Evolutionary conservation across 2,329 filamentous ascomycete species (phyloP).

Genomic region (Kalaharituber pfeilii): DNA sequence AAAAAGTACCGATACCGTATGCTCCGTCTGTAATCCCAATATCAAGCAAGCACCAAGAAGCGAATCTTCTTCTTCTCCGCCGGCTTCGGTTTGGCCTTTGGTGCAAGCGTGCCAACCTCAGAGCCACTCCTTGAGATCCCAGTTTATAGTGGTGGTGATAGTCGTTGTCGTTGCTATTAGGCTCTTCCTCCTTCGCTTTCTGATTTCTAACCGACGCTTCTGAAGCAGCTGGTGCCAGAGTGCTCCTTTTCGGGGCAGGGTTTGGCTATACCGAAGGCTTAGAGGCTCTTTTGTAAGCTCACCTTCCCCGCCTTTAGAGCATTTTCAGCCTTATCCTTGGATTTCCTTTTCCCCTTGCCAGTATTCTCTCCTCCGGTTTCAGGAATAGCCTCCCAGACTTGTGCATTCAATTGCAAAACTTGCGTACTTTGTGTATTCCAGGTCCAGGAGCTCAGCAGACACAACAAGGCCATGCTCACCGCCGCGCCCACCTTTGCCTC

Average conservation of each 20-base stretch:
- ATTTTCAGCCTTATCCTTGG: not conserved
- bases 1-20: too few species aligned
- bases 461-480: constrained; percentile 1
- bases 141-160: too few species aligned
- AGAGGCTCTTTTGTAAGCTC: constrained; percentile 1
- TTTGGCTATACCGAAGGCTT: not conserved
- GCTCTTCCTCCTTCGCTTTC: not conserved
- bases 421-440: constrained; percentile 8
- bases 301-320: too few species aligned
- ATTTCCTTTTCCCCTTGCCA: not conserved
- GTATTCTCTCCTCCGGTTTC: not conserved
- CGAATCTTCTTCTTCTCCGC: not conserved
- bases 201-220: too few species aligned
- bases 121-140: too few species aligned
- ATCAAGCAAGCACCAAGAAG: too few species aligned
- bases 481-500: not conserved
- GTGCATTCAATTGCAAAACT: constrained; percentile 11
- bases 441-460: constrained; percentile 2
- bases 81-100: not conserved
- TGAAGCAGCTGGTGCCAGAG: too few species aligned
- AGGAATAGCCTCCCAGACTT: constrained; percentile 5
- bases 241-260: constrained; percentile 6
- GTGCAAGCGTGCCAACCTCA: too few species aligned
- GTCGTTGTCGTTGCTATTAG: too few species aligned
- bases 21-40: too few species aligned